Evolutionary conservation across 768 basidiomycete species (phyloP), one percentile per base, ranked within the genome.

Genomic region (Tricholoma terreum): DNA sequence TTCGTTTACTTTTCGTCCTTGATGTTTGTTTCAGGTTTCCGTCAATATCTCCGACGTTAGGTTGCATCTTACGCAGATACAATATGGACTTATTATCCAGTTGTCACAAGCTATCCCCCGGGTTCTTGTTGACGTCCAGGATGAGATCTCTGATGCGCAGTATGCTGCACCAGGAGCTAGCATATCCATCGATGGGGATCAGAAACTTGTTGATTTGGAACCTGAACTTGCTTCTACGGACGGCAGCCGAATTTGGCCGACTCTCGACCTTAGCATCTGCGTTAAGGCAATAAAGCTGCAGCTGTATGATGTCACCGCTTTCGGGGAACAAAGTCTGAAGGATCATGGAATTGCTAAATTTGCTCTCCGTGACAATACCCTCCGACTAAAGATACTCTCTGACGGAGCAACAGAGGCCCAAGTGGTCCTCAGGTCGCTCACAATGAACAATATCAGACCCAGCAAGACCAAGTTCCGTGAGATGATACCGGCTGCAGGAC

Each of bases 401-500:
- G 85, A 95, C 69, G 88, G 90, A 17, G 83, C 92, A n/a, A 79
- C 83, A 58, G 93, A 97, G 69, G 87, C 89, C 2, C 94, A 97
- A 71, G 74, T 98, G 49, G 79, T 94, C 24, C 72, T 98, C n/a
- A 85, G 86, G 63, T 95, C 96, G 0, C 88, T 98, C 66, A 93
- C 93, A 0, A 88, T 98, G 79, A 86, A 82, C 70, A 95, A 96
- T 68, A 98, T 87, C 2, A 80, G 88, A 52, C 83, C 90, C 0
- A 92, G 92, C 6, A 77, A 77, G 48, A 90, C 92, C 22, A 87
- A 83, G 64, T 98, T 94, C 77, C 84, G 94, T 40, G 95, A 98
- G 70, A 94, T 99, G 56, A 91, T 99, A 59, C 96, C 97, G 11
- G 87, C 94, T 5, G 89, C 92, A 12, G 83, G 86, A 56, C 93